These are phyloP conservation scores for Nemania sp. DNA, from an alignment of 2,329 filamentous ascomycete genomes.

Conservation along the genomic window DNA sequence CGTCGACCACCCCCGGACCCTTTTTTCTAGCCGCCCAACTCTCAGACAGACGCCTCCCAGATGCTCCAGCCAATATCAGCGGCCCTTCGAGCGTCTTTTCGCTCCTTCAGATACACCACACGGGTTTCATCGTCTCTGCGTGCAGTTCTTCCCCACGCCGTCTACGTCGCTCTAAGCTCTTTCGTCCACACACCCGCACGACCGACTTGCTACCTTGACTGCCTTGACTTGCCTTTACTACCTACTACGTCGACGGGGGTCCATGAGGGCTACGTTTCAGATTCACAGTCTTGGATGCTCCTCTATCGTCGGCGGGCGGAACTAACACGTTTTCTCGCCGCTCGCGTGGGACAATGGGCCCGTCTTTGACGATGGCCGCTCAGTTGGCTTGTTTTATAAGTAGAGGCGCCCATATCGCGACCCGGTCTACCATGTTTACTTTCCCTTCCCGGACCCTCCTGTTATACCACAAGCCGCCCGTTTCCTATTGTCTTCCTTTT, in stretches of 20 bases:
- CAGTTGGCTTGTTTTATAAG: slow-evolving; percentile 49
- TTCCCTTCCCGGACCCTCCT: slow-evolving; percentile 50
- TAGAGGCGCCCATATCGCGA: slow-evolving; percentile 52
- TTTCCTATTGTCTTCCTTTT: slow-evolving; percentile 51
- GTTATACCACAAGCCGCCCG: slow-evolving; percentile 48
- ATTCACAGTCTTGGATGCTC: slow-evolving; percentile 52
- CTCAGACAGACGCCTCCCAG: slow-evolving; percentile 62
- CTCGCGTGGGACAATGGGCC: slow-evolving; percentile 47
- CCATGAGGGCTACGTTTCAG: slow-evolving; percentile 52
- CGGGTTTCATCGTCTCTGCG: slow-evolving; percentile 63
- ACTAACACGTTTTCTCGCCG: slow-evolving; percentile 59
- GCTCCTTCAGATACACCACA: slow-evolving; percentile 62
- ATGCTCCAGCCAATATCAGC: slow-evolving; percentile 64
- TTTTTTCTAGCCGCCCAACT: slow-evolving; percentile 59
- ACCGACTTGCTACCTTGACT: neutral
- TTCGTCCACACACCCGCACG: slow-evolving; percentile 31
- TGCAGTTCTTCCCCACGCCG: slow-evolving; percentile 50
- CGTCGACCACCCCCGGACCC: slow-evolving; percentile 37
- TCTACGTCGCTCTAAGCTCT: slow-evolving; percentile 43
- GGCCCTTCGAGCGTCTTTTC: slow-evolving; percentile 55
- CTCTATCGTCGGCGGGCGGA: slow-evolving; percentile 53
- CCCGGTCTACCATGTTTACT: slow-evolving; percentile 48
- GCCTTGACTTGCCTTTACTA: too few species aligned
- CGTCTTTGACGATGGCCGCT: slow-evolving; percentile 53
- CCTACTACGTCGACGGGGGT: slow-evolving; percentile 29